A percentile compares a stretch with the other conserved stretches of the same genome.
Conservation (phyloP, 208 protist genomes). For the Phytomonas sp. region DNA sequence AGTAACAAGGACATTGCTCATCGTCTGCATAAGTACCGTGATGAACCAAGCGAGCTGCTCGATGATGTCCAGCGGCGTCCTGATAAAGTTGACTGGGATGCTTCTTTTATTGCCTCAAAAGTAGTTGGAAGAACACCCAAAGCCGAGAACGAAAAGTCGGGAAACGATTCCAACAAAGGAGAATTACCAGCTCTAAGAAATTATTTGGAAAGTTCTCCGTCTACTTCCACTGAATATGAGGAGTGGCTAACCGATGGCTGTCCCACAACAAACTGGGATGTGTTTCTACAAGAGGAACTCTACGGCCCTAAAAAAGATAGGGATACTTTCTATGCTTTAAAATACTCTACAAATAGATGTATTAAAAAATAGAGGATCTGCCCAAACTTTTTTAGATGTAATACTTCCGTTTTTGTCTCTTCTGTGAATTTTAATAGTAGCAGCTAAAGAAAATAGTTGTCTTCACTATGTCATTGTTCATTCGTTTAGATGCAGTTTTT, state of each 20-base stretch:
- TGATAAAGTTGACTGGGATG: no score
- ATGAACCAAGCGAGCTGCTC: constrained; percentile 21
- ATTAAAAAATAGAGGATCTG: no score
- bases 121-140: no score
- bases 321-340: not conserved
- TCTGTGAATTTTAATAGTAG: not conserved
- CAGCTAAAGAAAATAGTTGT: not conserved
- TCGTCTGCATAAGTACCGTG: constrained; percentile 27
- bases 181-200: no score
- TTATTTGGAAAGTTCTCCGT: constrained; percentile 10
- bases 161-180: no score
- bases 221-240: constrained; percentile 30
- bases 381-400: constrained; percentile 3
- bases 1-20: constrained; percentile 35
- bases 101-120: no score
- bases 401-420: not conserved
- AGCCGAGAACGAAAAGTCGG: no score
- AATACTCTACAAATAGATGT: not conserved
- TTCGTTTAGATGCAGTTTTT: constrained; percentile 7
- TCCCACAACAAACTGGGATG: constrained; percentile 38
- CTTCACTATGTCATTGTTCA: not conserved
- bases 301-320: constrained; percentile 27
- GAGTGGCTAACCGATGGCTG: constrained; percentile 45
- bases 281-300: constrained; percentile 45
- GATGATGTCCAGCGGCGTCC: constrained; percentile 15